Base-by-base conservation (phyloP, 805 yeast genomes). In the Starmerella vaccinii region DNA sequence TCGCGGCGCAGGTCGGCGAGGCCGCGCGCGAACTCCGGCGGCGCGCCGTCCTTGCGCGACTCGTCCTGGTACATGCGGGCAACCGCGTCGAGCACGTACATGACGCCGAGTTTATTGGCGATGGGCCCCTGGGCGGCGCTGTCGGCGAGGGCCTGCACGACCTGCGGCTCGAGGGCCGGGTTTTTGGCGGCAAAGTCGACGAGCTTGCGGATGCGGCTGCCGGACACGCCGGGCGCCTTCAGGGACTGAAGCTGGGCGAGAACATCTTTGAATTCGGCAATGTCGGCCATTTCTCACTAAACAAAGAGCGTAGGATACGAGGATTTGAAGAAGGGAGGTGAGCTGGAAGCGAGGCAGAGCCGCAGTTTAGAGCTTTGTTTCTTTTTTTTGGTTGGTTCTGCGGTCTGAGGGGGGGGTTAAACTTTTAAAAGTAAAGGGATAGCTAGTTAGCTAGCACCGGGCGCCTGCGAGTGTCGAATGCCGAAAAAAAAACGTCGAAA, bases 21-120 rank as follows among this genome's bases (percentile, higher is more conserved):
- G 19, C 51, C 59, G 10, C 15, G 47, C 10, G 21, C 46, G 24
- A 16, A 41, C 16, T 37, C 42, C 13, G 27, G 46, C 6, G 26
- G 13, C 6, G 27, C 35, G 56, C 72, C 73, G 34, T 69, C 67
- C 57, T 79, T 76, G 57, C 76, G 75, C 49, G 89, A 83, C 61
- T 80, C 82, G 51, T 84, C 95, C 63, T 80, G 77, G 63, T 77
- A 85, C 23, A 82, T 88, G 68, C 97, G 79, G 49, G 85, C 92
- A 57, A 92, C 78, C 23, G 97, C 86, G 68, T 92, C 98, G 55
- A 90, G 80, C 56, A 88, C 89, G 66, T 92, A 92, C 64, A 92
- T 71, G 43, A 87, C 80, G 50, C 97, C 97, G 57, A 92, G 75
- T 70, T 89, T 92, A 68, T 90, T 94, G 45, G 89, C 68, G 21